Evolutionary conservation across 2,329 filamentous ascomycete genomes (phyloP).

Genomic region (Botryotinia convoluta): DNA sequence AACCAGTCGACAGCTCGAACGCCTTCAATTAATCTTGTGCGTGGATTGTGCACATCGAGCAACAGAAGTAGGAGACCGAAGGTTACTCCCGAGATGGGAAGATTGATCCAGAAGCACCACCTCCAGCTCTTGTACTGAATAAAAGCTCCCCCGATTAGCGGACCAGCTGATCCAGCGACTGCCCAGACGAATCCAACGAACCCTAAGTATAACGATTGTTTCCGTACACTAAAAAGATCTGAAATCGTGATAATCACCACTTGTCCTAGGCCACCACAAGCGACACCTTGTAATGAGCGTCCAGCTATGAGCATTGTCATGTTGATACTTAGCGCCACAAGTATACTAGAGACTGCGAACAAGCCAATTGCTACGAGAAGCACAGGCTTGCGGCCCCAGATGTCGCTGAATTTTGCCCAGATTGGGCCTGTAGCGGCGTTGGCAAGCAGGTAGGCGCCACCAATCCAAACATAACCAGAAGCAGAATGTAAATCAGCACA

Average conservation of each 20-base stretch:
- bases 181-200: conserved; percentile 61
- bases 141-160: conserved; percentile 59
- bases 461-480: conserved; percentile 52
- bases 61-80: conserved; percentile 57
- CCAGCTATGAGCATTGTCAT: conserved; percentile 62
- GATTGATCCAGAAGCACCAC: conserved; percentile 61
- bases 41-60: conserved; percentile 63
- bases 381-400: conserved; percentile 3
- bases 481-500: conserved; percentile 44
- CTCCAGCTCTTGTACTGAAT: conserved; percentile 58
- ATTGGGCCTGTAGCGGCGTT: conserved; percentile 52
- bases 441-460: conserved; percentile 45
- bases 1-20: conserved; percentile 58
- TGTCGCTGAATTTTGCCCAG: conserved; percentile 15
- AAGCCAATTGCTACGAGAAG: background rate
- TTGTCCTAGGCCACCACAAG: conserved; percentile 50
- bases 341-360: conserved; percentile 41
- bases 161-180: conserved; percentile 57
- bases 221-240: conserved; percentile 59
- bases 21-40: conserved; percentile 54
- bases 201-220: conserved; percentile 59
- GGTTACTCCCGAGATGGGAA: conserved; percentile 35
- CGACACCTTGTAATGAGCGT: conserved; percentile 60
- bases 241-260: conserved; percentile 34
- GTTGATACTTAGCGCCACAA: conserved; percentile 55